Evolutionary conservation across 2,329 filamentous ascomycete species (phyloP).

Genomic region (Penicillium sp.): DNA sequence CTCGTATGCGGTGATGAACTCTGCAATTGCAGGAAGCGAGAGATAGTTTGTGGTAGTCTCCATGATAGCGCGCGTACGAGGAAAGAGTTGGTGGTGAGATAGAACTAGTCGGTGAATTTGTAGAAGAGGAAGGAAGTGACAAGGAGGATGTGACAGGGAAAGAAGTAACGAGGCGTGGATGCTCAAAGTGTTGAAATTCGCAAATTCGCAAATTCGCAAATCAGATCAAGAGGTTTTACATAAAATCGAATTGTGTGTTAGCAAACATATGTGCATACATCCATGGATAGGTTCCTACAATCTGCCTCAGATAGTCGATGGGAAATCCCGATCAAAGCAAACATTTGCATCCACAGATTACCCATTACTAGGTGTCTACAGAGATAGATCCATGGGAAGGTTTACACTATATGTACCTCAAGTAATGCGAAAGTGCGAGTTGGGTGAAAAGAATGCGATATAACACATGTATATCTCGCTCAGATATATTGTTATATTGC

Average conservation of each 20-base stretch:
- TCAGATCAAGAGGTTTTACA: neutral
- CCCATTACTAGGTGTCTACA: neutral
- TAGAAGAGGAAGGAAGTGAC: no score
- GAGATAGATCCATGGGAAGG: rapidly evolving
- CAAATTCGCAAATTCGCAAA: no score
- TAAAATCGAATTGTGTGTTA: neutral
- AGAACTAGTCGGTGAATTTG: neutral
- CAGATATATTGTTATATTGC: no score
- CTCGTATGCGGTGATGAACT: neutral
- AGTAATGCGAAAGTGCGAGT: neutral
- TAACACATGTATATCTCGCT: no score
- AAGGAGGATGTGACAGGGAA: neutral
- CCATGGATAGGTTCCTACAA: neutral
- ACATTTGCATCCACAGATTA: neutral
- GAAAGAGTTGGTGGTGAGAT: neutral
- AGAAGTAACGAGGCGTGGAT: neutral
- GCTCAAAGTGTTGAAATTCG: neutral
- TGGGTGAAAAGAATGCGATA: no score
- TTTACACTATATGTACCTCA: neutral
- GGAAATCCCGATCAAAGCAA: neutral
- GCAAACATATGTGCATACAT: neutral
- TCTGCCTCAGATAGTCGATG: neutral
- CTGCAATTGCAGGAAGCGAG: neutral
- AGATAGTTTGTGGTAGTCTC: neutral
- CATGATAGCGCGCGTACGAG: neutral